A percentile compares a stretch with the other conserved stretches of the same genome.
These are phyloP conservation scores for Monilinia laxa DNA, from an alignment of 2,329 filamentous ascomycete species.

Conservation along the genomic window DNA sequence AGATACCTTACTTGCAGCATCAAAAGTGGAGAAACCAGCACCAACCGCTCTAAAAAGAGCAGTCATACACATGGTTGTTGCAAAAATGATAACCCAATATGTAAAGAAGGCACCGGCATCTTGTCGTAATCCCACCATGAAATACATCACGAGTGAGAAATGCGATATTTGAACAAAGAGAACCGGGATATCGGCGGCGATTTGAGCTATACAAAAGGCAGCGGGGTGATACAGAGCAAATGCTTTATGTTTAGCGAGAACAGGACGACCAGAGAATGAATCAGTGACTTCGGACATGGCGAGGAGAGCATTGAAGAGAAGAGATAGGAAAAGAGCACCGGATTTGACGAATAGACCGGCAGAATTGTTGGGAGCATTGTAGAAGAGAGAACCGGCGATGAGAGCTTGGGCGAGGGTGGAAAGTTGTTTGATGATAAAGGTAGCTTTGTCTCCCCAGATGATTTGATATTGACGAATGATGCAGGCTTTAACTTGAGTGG, in stretches of 20 bases:
- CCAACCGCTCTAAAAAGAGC: constrained; percentile 55
- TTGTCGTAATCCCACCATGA: constrained; percentile 58
- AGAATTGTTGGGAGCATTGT: constrained; percentile 57
- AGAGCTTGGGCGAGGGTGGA: constrained; percentile 59
- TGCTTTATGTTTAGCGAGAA: constrained; percentile 57
- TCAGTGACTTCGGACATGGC: constrained; percentile 66
- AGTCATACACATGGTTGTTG: constrained; percentile 44
- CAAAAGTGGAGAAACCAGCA: constrained; percentile 60
- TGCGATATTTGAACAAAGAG: constrained; percentile 56
- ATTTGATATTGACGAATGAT: constrained; percentile 64
- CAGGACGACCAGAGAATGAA: constrained; percentile 59
- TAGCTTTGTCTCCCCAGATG: constrained; percentile 62
- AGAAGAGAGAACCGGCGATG: constrained; percentile 66
- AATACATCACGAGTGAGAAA: constrained; percentile 61
- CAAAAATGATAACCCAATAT: constrained; percentile 54
- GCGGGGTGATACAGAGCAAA: constrained; percentile 59
- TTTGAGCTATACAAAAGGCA: constrained; percentile 57
- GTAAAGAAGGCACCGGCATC: constrained; percentile 60
- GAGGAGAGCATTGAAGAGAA: constrained; percentile 61
- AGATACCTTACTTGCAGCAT: constrained; percentile 56
- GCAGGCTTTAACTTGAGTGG: constrained; percentile 55
- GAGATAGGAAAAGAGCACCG: constrained; percentile 63
- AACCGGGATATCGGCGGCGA: constrained; percentile 55
- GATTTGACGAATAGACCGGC: constrained; percentile 63
- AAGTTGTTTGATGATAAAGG: constrained; percentile 61